Percentiles rank a stretch among this genome's conserved stretches.
Conservation (phyloP, 257 asterid species). For the Primulina eburnea region DNA sequence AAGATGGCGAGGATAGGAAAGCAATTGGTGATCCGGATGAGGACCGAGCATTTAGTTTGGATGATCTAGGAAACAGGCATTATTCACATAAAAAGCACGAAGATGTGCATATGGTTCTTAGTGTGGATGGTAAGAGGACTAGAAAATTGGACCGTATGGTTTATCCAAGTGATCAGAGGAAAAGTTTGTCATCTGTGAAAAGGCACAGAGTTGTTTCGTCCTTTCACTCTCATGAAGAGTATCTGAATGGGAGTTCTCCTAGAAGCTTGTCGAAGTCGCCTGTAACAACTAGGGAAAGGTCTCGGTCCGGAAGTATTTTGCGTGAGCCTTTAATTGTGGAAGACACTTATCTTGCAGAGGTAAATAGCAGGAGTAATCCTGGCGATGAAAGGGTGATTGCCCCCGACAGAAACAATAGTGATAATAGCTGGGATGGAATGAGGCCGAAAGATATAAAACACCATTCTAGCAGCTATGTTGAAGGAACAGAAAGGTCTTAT, state of each 20-base stretch:
- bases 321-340: constrained; percentile 46
- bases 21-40: constrained; percentile 34
- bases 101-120: constrained; percentile 15
- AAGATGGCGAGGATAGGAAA: constrained; percentile 35
- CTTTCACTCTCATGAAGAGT: constrained; percentile 37
- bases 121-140: constrained; percentile 30
- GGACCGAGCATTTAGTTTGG: constrained; percentile 30
- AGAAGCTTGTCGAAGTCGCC: constrained; percentile 51
- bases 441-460: constrained; percentile 56
- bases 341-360: constrained; percentile 35
- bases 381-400: constrained; percentile 47
- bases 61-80: constrained; percentile 40
- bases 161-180: constrained; percentile 31
- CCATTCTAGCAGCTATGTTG: constrained; percentile 49
- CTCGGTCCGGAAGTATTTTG: constrained; percentile 58
- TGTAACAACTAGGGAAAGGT: constrained; percentile 54
- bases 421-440: constrained; percentile 44
- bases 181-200: constrained; percentile 38
- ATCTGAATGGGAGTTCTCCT: constrained; percentile 35
- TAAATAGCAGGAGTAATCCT: constrained; percentile 38
- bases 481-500: constrained; percentile 42
- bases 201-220: constrained; percentile 26
- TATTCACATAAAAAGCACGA: constrained; percentile 24
- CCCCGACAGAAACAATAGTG: constrained; percentile 32
- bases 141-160: constrained; percentile 31